These are phyloP conservation scores for Penicillium macrosclerotiorum DNA, from an alignment of 495 filamentous ascomycete genomes.

Conservation along the genomic window DNA sequence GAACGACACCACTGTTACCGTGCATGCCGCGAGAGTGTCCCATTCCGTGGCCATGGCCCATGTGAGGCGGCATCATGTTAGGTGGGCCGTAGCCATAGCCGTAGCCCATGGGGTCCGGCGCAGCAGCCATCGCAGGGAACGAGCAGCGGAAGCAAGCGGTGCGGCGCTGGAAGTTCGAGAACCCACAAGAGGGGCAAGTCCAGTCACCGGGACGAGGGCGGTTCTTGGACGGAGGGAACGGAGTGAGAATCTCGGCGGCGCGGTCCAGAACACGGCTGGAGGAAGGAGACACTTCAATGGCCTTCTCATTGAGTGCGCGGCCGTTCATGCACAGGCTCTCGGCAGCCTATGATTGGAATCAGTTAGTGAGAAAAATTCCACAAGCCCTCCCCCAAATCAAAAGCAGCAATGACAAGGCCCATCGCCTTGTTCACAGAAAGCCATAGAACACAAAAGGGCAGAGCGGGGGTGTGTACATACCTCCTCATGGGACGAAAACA, in stretches of 20 bases:
- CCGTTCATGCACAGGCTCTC: constrained; percentile 99
- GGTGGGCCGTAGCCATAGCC: constrained; percentile 74
- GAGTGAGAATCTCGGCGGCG: constrained; percentile 89
- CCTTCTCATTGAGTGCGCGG: constrained; percentile 95
- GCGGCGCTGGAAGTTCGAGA: constrained; percentile 89
- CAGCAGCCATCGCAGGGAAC: constrained; percentile 84
- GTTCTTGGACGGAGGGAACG: constrained; percentile 98
- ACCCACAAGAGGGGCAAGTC: constrained; percentile 91
- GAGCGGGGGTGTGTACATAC: constrained; percentile 49
- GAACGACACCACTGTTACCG: constrained; percentile 82
- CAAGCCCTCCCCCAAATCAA: no score
- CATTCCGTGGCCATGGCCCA: constrained; percentile 73
- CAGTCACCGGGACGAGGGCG: constrained; percentile 95
- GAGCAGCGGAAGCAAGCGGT: constrained; percentile 99
- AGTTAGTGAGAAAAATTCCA: no score
- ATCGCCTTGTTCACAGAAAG: no score
- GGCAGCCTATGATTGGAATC: constrained; percentile 66
- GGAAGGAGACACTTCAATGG: constrained; percentile 95
- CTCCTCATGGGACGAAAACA: constrained; percentile 99
- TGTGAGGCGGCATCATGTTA: constrained; percentile 80
- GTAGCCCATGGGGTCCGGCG: constrained; percentile 72
- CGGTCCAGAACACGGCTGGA: constrained; percentile 94
- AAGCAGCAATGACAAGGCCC: no score
- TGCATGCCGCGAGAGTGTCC: constrained; percentile 70
- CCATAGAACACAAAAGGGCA: no score